These are phyloP conservation scores for Sedum album DNA, from an alignment of 164 flowering plant species.

Conservation along the genomic window DNA sequence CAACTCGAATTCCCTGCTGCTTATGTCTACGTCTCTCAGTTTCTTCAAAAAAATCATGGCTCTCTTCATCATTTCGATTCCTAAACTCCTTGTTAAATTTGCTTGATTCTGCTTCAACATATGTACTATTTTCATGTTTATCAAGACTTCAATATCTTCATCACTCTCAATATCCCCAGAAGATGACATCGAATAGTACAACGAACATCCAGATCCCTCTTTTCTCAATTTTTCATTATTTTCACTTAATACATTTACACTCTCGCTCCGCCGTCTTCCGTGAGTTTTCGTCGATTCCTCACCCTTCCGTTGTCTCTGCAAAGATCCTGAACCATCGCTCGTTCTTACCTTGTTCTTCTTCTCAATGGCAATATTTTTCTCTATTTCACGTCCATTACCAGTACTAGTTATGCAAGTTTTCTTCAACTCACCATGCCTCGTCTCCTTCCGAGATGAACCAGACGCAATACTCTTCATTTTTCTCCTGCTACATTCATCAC, in stretches of 20 bases:
- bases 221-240: slow-evolving; percentile 28
- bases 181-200: slow-evolving; percentile 53
- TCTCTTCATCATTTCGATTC: slow-evolving; percentile 15
- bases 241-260: slow-evolving; percentile 16
- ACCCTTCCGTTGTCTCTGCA: slow-evolving; percentile 19
- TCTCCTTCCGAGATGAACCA: slow-evolving; percentile 18
- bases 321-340: slow-evolving; percentile 17
- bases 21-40: slow-evolving; percentile 14
- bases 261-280: slow-evolving; percentile 14
- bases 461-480: slow-evolving; percentile 21
- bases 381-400: slow-evolving; percentile 17
- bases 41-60: slow-evolving; percentile 16
- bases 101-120: slow-evolving; percentile 28
- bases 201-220: slow-evolving; percentile 53
- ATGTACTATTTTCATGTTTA: slow-evolving; percentile 20
- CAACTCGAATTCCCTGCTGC: slow-evolving; percentile 11
- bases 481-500: slow-evolving; percentile 13
- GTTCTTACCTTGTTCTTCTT: slow-evolving; percentile 17
- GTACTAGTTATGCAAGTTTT: slow-evolving; percentile 10
- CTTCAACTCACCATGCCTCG: slow-evolving; percentile 8
- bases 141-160: slow-evolving; percentile 30
- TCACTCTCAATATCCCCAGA: slow-evolving; percentile 41
- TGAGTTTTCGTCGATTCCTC: slow-evolving; percentile 15
- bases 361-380: neutral
- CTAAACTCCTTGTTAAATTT: slow-evolving; percentile 12